phyloP scores from a whole-genome alignment of 768 basidiomycete species.

The Pulveroboletus sp. region DNA sequence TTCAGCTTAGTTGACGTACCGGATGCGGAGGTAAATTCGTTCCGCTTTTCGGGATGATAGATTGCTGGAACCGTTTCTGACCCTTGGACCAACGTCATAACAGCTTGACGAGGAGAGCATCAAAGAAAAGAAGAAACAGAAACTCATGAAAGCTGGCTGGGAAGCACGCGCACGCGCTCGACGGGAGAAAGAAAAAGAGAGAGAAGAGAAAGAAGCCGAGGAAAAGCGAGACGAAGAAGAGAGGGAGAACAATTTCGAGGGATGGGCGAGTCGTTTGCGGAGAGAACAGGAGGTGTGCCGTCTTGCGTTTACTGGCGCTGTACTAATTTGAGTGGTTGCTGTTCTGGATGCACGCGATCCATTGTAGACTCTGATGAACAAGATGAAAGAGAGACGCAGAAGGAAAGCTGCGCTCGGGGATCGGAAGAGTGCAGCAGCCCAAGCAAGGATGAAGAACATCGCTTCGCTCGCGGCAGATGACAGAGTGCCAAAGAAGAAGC shows the following conservation, averaged over 20 bases:
- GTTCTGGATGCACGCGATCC: not conserved
- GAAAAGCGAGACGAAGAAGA: slow-evolving; percentile 68
- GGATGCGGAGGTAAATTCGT: slow-evolving; percentile 65
- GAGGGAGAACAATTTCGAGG: slow-evolving; percentile 61
- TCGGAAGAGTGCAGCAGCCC: slow-evolving; percentile 90
- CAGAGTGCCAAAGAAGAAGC: slow-evolving; percentile 75
- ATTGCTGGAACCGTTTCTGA: not conserved
- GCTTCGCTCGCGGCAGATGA: slow-evolving; percentile 89
- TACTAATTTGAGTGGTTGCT: not conserved
- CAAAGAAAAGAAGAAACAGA: slow-evolving; percentile 94
- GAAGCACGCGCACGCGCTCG: slow-evolving; percentile 83
- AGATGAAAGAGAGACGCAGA: slow-evolving; percentile 80
- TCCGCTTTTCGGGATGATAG: not conserved
- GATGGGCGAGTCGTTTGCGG: slow-evolving; percentile 72
- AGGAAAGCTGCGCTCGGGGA: slow-evolving; percentile 80
- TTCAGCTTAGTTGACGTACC: slow-evolving; percentile 92
- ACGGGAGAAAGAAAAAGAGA: slow-evolving; percentile 84
- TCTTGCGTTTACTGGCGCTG: not conserved
- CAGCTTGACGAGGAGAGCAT: slow-evolving; percentile 86
- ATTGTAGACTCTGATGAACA: slow-evolving; percentile 64
- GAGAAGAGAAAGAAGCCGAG: slow-evolving; percentile 58
- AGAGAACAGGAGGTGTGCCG: slow-evolving; percentile 72
- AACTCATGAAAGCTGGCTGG: slow-evolving; percentile 86
- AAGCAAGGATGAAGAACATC: slow-evolving; percentile 94
- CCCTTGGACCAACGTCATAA: too few relatives aligned